phyloP scores from a whole-genome alignment of 345 rosid genomes.

The Moricandia arvensis region DNA sequence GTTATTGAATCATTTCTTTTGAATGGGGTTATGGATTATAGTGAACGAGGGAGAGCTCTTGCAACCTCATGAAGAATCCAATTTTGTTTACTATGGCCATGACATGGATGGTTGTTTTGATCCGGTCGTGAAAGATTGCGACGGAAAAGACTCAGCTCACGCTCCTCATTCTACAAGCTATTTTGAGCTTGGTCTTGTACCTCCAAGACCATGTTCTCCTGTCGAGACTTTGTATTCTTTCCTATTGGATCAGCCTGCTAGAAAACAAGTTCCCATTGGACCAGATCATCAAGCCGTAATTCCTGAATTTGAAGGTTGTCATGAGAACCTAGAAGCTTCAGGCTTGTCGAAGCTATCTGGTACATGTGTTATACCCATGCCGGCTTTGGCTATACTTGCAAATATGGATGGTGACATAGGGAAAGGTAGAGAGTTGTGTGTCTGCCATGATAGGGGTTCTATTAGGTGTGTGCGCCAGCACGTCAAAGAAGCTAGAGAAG shows the following conservation, averaged over 20 bases:
- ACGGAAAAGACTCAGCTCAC: conserved; percentile 34
- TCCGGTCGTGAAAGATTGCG: conserved; percentile 40
- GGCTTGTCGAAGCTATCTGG: conserved; percentile 39
- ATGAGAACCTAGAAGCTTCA: conserved; percentile 4
- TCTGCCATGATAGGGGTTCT: conserved; percentile 56
- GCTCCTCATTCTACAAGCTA: conserved; percentile 39
- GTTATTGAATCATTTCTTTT: conserved; percentile 14
- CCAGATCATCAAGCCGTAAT: conserved; percentile 54
- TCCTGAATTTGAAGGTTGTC: conserved; percentile 43
- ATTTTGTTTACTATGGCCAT: conserved; percentile 29
- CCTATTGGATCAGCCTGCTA: conserved; percentile 39
- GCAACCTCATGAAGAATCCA: conserved; percentile 35
- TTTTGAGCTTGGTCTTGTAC: conserved; percentile 32
- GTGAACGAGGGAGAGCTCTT: conserved; percentile 29
- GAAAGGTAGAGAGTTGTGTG: conserved; percentile 43
- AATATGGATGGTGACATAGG: conserved; percentile 35
- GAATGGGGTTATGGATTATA: conserved; percentile 30
- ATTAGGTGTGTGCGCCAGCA: conserved; percentile 61
- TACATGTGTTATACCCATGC: conserved; percentile 48
- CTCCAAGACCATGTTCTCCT: conserved; percentile 36
- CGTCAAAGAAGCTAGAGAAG: conserved; percentile 57
- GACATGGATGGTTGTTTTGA: conserved; percentile 36
- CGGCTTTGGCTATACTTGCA: conserved; percentile 2
- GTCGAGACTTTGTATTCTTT: conserved; percentile 36
- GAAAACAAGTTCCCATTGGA: conserved; percentile 54